Conservation (phyloP, 768 basidiomycete species). For the Suillus tomentosus region DNA sequence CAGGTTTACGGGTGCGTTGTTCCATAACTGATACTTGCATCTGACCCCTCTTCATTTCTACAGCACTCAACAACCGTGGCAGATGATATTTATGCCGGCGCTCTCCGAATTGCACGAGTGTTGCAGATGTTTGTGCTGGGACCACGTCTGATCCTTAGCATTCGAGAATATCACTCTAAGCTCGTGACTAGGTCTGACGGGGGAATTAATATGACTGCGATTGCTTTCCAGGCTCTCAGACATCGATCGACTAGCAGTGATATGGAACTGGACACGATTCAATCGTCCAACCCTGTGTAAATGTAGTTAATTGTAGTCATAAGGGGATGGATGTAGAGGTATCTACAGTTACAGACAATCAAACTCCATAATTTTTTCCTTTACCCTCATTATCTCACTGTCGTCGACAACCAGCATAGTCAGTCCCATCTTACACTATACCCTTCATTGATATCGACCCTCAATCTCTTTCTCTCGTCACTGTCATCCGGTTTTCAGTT, state of each 20-base stretch:
- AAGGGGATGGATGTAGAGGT: too few relatives aligned
- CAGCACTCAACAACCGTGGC: background rate
- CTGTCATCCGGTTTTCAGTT: too few relatives aligned
- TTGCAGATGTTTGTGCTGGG: constrained; percentile 1
- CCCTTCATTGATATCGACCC: too few relatives aligned
- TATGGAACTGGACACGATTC: background rate
- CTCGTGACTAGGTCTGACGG: background rate
- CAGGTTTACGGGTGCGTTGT: background rate
- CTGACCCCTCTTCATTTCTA: background rate
- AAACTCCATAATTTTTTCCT: too few relatives aligned
- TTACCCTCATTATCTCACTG: too few relatives aligned
- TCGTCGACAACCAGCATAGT: too few relatives aligned
- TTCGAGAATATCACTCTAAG: background rate
- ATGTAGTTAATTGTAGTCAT: background rate
- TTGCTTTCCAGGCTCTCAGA: background rate
- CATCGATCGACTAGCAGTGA: background rate
- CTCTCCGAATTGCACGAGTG: background rate
- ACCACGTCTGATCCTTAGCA: background rate
- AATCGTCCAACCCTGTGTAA: background rate
- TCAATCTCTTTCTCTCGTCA: too few relatives aligned
- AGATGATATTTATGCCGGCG: background rate
- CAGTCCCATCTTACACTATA: too few relatives aligned
- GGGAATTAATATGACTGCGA: background rate
- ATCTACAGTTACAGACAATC: too few relatives aligned
- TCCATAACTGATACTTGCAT: background rate